Evolutionary conservation across 768 basidiomycete genomes (phyloP).

Genomic region (Lepiota venenata): DNA sequence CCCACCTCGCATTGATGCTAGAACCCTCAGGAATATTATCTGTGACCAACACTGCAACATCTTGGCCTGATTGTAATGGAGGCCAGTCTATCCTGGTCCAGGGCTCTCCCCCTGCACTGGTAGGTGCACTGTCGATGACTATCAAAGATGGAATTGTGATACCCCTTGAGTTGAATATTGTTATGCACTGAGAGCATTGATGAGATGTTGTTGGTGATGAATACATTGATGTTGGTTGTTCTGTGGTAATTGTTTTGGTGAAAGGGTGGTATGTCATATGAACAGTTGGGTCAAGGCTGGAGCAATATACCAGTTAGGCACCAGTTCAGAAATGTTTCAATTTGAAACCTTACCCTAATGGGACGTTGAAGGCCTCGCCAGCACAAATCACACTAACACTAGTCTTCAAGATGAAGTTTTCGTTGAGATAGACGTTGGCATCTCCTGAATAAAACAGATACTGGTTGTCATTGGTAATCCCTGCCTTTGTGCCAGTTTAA

Average conservation of each 20-base stretch:
- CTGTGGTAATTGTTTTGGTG: background rate
- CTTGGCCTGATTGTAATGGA: too few species aligned
- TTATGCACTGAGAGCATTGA: background rate
- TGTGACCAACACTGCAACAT: background rate
- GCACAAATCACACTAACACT: background rate
- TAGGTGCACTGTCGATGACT: background rate
- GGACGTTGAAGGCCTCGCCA: background rate
- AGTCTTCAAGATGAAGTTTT: background rate
- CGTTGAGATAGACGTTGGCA: background rate
- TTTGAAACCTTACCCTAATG: background rate
- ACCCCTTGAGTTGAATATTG: background rate
- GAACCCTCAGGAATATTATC: background rate
- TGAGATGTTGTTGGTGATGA: background rate
- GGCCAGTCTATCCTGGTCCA: too few species aligned
- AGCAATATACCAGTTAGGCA: too few species aligned
- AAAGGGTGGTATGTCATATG: background rate
- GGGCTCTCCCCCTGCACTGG: too few species aligned
- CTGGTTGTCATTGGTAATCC: background rate
- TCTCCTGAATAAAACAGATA: background rate
- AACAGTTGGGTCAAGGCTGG: background rate
- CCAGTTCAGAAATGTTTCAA: too few species aligned
- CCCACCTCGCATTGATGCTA: background rate
- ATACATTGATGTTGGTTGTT: too few species aligned
- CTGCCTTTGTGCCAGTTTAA: background rate
- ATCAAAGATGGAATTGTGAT: background rate